These are phyloP conservation scores for Cucumis hystrix DNA, from an alignment of 306 rosid genomes.

Conservation along the genomic window DNA sequence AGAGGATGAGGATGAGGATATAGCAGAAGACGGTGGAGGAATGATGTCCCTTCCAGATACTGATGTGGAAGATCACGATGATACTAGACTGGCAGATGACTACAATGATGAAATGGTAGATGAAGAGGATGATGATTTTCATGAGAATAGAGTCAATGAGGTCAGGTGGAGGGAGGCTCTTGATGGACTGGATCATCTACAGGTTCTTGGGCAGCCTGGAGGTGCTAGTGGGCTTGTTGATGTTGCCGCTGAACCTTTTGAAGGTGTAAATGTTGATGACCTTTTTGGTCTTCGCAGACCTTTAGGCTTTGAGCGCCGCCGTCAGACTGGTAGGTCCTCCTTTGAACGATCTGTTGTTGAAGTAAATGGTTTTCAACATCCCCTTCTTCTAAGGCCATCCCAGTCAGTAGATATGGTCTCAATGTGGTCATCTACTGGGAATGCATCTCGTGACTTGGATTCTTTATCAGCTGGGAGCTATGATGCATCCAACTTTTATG, in stretches of 20 bases:
- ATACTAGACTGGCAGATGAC: constrained; percentile 76
- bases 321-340: constrained; percentile 79
- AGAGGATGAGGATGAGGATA: constrained; percentile 94
- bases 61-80: constrained; percentile 94
- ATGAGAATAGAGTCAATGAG: constrained; percentile 87
- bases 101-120: constrained; percentile 90
- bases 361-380: constrained; percentile 92
- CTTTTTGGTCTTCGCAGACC: constrained; percentile 77
- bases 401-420: constrained; percentile 65
- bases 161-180: constrained; percentile 97
- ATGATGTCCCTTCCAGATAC: constrained; percentile 89
- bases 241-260: constrained; percentile 90
- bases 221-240: constrained; percentile 68
- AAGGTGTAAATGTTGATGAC: constrained; percentile 95
- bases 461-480: constrained; percentile 63
- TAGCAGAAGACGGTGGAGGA: constrained; percentile 90
- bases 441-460: constrained; percentile 59
- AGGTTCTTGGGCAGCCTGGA: constrained; percentile 89
- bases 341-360: constrained; percentile 78
- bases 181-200: constrained; percentile 92
- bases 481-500: constrained; percentile 82
- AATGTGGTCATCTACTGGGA: constrained; percentile 66
- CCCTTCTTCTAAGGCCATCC: constrained; percentile 79
- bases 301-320: constrained; percentile 84
- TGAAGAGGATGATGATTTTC: constrained; percentile 94